Evolutionary conservation across 2,329 filamentous ascomycete species (phyloP), one percentile per base, ranked within the genome.

Genomic region (Rutstroemia sp.): DNA sequence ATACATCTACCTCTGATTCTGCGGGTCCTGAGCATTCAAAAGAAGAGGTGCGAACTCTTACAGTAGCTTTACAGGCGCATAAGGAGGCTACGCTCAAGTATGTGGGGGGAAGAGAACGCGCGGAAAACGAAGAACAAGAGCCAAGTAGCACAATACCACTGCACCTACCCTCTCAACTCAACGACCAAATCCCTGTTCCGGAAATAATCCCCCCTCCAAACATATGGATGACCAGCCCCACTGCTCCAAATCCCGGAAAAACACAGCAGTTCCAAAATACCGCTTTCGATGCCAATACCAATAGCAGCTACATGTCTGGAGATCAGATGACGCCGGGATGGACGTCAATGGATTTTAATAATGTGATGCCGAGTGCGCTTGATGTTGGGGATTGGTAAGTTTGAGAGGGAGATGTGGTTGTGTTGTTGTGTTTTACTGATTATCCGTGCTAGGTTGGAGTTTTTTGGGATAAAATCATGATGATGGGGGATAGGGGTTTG

Each of bases 301-400:
- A 23, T 5, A 23, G 23, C 9, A 48, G 38, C 17, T 53, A 53
- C 27, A 48, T 53, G 5, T 12, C 27, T 8, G 17, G 25, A 19
- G 42, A 48, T 30, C 42, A 38, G 30, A 39, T 53, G 51, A 9
- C 6, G 5, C 23, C 23, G 25, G 19, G n/a, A 14, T 53, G 42
- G 51, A 38, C 47, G 19, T 30, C 46, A 17, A 41, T 41, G 12
- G 51, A 48, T 23, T 53, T 53, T 3, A 41, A 53, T 16, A 19
- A 39, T 17, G 47, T 48, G 30, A 53, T 53, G n/a, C 51, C 51
- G 38, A 25, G 27, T 6, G 47, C 42, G 23, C n/a, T 53, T 6
- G 14, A 53, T 38, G 51, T 48, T 4, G 30, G 27, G 12, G 51
- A 53, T n/a, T 53, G 51, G 51, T 53, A 6, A 48, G 42, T 39